These are phyloP conservation scores for Mycena maculata DNA, from an alignment of 768 basidiomycete species.

Conservation along the genomic window DNA sequence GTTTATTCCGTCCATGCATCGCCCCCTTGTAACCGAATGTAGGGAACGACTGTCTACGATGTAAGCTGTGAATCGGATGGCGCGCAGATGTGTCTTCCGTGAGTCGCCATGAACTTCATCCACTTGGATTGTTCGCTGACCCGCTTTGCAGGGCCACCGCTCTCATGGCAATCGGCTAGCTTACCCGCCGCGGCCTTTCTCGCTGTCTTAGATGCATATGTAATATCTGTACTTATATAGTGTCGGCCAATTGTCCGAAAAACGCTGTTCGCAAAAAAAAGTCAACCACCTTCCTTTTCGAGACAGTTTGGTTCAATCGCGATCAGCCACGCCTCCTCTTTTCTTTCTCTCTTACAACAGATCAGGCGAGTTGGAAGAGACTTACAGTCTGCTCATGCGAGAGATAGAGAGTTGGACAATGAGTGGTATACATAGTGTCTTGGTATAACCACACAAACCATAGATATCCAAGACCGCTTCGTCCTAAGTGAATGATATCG, in stretches of 20 bases:
- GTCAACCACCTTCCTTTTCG: conserved; percentile 22
- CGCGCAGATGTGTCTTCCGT: conserved; percentile 5
- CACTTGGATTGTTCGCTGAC: too few species aligned
- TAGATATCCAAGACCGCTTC: too few species aligned
- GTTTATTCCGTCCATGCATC: neutral
- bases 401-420: too few species aligned
- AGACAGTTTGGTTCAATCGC: conserved; percentile 12
- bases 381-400: too few species aligned
- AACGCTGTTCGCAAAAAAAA: neutral
- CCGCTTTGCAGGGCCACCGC: neutral
- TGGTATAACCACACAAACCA: too few species aligned
- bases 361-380: too few species aligned
- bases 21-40: neutral
- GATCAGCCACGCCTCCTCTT: neutral
- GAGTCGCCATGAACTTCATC: neutral
- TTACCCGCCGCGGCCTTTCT: too few species aligned
- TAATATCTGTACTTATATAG: neutral
- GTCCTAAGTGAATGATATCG: conserved; percentile 25
- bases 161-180: neutral
- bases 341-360: too few species aligned
- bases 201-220: neutral
- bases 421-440: too few species aligned
- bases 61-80: conserved; percentile 1
- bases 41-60: conserved; percentile 8
- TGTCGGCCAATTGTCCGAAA: neutral